Base-by-base conservation (phyloP, 1,139 yeast genomes). In the Blastobotrys illinoisensis region DNA sequence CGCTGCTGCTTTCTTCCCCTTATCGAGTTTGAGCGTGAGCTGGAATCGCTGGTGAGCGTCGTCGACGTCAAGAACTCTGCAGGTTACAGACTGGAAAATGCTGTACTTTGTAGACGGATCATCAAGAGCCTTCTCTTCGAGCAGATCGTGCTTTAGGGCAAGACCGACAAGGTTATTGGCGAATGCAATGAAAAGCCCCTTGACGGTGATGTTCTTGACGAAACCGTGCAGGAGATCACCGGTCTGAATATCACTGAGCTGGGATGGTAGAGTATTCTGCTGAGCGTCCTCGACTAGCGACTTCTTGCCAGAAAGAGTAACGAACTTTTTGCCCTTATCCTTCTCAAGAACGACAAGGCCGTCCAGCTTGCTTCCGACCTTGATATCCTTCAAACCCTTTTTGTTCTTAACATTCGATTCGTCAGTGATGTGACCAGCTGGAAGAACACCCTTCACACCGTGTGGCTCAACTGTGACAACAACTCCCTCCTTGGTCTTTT, bases 381-480 rank as follows among this genome's bases (percentile, higher is more conserved):
- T 86, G 73, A 90, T 77, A 74, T 88, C 86, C 72, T 86, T 87
- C 71, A 89, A 79, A 62, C 89, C 81, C 63, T 83, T 85, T 74
- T 86, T 88, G 74, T 87, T 79, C 73, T 87, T 87, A 73, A 89
- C 77, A 75, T 88, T 95, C 67, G 88, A 95, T 62, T 81, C 86
- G 71, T 86, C 93, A 64, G 80, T 79, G 56, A 91, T 74, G 58
- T 89, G 97, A 9, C 90, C 90, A 52, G 80, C 80, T 61, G 79
- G 79, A 43, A 93, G 74, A 44, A 88, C 83, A 64, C 96, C 97
- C 64, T 85, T 80, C 53, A 86, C 70, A 53, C 78, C 79, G 46
- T 76, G 74, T 1, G 78, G 82, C 26, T 73, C 74, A 18, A 86
- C 65, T 66, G 86, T 93, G 43, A 90, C 85, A 55, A 86, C 73